Conservation (phyloP, 2,329 filamentous ascomycete species). For the Chalaropsis ovoidea region DNA sequence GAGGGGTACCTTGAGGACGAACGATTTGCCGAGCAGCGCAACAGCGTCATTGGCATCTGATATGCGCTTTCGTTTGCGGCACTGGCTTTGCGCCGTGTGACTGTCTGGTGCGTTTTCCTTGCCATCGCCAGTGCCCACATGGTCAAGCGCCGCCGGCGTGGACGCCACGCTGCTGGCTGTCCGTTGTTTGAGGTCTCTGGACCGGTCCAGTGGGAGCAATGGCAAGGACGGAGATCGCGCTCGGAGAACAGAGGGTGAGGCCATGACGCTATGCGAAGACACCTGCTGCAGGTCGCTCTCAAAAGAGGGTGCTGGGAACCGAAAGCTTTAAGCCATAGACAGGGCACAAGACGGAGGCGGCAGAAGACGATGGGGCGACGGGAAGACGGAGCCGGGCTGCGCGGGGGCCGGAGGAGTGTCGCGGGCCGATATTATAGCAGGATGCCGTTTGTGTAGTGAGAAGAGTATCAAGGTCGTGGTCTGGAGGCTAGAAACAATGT, state of each 20-base stretch:
- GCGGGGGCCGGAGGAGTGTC: too few species aligned
- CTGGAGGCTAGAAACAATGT: too few species aligned
- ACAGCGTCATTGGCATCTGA: conserved; percentile 21
- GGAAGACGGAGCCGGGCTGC: not conserved
- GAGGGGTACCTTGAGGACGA: conserved; percentile 18
- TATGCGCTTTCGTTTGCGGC: conserved; percentile 22
- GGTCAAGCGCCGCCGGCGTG: conserved; percentile 15
- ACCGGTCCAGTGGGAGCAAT: conserved; percentile 13
- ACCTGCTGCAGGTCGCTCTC: too few species aligned
- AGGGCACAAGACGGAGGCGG: not conserved
- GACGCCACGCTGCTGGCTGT: conserved; percentile 17
- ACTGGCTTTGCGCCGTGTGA: not conserved
- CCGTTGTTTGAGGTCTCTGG: conserved; percentile 3
- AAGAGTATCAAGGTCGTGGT: too few species aligned
- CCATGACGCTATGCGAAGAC: not conserved
- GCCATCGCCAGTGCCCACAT: conserved; percentile 8
- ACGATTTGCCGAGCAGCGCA: conserved; percentile 20
- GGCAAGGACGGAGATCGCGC: conserved; percentile 23
- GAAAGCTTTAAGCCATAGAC: conserved; percentile 7
- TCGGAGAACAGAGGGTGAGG: conserved; percentile 1
- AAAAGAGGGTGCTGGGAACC: not conserved
- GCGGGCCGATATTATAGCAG: too few species aligned
- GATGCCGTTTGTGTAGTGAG: too few species aligned
- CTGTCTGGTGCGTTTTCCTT: conserved; percentile 14
- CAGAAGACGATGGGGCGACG: not conserved